Percentiles rank a stretch among this genome's conserved stretches.
Conservation (phyloP, 352 stramenopile species). For the Phytophthora melonis region DNA sequence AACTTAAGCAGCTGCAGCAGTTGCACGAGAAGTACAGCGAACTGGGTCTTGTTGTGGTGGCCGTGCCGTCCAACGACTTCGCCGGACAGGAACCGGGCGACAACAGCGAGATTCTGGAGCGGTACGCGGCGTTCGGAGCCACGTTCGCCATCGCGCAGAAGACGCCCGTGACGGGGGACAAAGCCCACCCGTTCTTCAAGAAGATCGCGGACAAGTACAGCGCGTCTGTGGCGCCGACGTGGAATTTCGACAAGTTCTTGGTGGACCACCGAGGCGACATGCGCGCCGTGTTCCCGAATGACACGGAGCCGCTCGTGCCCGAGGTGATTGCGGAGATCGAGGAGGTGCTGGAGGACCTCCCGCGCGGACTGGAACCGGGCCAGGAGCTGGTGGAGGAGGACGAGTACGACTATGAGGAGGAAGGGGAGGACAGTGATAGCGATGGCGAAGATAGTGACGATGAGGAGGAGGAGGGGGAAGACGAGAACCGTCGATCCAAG, state of each 20-base stretch:
- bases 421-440: slow-evolving; percentile 7
- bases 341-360: slow-evolving; percentile 62
- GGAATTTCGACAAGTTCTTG: slow-evolving; percentile 90
- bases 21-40: slow-evolving; percentile 59
- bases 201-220: slow-evolving; percentile 72
- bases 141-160: slow-evolving; percentile 69
- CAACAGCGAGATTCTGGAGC: slow-evolving; percentile 51
- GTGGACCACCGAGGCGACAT: slow-evolving; percentile 70
- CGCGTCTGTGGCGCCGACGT: slow-evolving; percentile 69
- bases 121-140: slow-evolving; percentile 59
- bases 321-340: slow-evolving; percentile 75
- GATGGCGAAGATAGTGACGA: slow-evolving; percentile 15
- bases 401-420: slow-evolving; percentile 28
- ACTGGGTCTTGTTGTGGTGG: slow-evolving; percentile 61
- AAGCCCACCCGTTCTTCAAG: slow-evolving; percentile 74
- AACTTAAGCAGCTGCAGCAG: slow-evolving; percentile 63
- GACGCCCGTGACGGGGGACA: slow-evolving; percentile 47
- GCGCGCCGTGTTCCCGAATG: slow-evolving; percentile 74
- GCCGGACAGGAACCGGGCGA: slow-evolving; percentile 56
- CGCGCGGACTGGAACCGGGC: slow-evolving; percentile 19
- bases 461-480: not conserved
- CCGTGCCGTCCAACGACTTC: slow-evolving; percentile 81
- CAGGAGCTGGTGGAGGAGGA: slow-evolving; percentile 32
- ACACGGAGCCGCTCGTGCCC: slow-evolving; percentile 69
- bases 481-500: not conserved